Evolutionary conservation across 2,329 filamentous ascomycete species (phyloP), one percentile per base, ranked within the genome.

Genomic region (Davidsoniella virescens): DNA sequence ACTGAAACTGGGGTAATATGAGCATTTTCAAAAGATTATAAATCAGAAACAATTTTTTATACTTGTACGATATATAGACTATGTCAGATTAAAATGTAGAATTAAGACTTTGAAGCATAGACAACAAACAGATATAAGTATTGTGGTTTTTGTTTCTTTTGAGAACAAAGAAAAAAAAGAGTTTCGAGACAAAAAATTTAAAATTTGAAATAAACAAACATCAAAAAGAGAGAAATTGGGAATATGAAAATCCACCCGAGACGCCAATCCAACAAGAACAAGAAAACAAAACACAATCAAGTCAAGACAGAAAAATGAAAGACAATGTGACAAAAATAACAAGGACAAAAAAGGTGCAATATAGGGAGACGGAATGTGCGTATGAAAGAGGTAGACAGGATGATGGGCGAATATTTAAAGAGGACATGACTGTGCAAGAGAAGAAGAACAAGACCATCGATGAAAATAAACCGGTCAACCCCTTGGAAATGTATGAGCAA

Each of bases 141-240:
- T 37, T 36, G 26, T 9, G 38, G 18, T 47, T 16, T 29, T 41
- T 26, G 38, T 18, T 48, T 42, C 20, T 39, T 39, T 38, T 18
- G 18, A 10, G 29, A 49, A 29, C 23, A 37, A 25, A 17, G 10
- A 12, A 41, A 29, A 41, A 29, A 29, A 18, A 18, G 23, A 20
- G 18, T 20, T 20, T 20, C 26, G 14, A 39, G 17, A 20, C 38
- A 51, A 46, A 54, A 48, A 46, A 36, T 23, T 16, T 18, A 23
- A 48, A 33, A 38, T 7, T 9, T 45, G 17, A 46, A 44, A 36
- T 55, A 54, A 55, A 54, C 39, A 50, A 53, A 48, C 55, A 55
- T 52, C 47, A 56, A 52, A 55, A 54, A 57, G 55, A 56, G 54
- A 61, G 56, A 62, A 57, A 59, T 59, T 56, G 56, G 54, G 58